Base-by-base conservation (phyloP, 257 asterid species). In the Fraxinus quadrangulata region DNA sequence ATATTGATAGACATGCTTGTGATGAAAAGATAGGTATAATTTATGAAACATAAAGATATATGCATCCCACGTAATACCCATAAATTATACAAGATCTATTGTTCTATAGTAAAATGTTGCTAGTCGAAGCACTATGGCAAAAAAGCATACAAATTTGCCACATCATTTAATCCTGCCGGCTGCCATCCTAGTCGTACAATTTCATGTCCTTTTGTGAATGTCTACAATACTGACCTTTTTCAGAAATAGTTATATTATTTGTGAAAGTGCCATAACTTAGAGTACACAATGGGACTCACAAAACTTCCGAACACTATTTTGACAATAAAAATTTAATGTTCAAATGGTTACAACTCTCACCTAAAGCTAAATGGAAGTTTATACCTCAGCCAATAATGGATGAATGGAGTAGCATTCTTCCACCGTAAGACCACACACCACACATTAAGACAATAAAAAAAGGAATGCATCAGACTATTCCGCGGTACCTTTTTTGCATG, bases 401-500 rank as follows among this genome's bases (percentile, higher is more conserved):
- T 0, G 59, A 49, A 49, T 16, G 59, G 59, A 49, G 59, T 49
- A 49, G n/a, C 21, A 13, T 49, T 16, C 59, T 17, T 49, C 59
- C 49, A 40, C 49, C 14, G 1, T 49, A 13, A 49, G 59, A 49
- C 59, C 40, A 17, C 59, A 49, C 21, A 49, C 59, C 59, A 47
- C n/a, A 49, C 59, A 0, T 13, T 49, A 49, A 49, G 59, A 13
- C 59, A 49, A 16, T 17, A 49, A 49, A 1, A 17, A 47, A 49
- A n/a, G 14, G 59, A 49, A 40, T 49, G 59, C 59, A 49, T 49
- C 59, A 49, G 16, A 49, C 21, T 49, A 49, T 49, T 49, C 59
- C 7, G 16, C 21, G 1, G 59, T 17, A 90, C 94, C 96, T 90
- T 90, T 80, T 92, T 94, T 12, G 97, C 97, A 49, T 88, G 80